phyloP scores from a whole-genome alignment of 352 stramenopile genomes.

The Globisporangium sylvaticum region DNA sequence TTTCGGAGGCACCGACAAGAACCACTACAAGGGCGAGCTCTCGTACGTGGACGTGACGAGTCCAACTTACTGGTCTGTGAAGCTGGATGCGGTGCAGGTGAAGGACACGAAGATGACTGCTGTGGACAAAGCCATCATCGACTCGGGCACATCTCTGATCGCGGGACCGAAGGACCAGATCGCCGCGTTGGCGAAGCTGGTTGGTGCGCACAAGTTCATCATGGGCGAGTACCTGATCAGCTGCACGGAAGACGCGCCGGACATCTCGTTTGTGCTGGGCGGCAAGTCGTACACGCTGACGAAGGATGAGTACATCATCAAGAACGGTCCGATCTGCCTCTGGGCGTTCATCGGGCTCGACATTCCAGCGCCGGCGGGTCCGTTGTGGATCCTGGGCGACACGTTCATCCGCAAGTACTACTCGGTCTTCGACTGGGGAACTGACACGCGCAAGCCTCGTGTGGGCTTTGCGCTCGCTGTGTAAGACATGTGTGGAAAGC shows the following conservation, averaged over 20 bases:
- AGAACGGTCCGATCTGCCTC: conserved; percentile 28
- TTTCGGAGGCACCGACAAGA: conserved; percentile 32
- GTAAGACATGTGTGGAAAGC: conserved; percentile 15
- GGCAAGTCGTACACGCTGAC: conserved; percentile 85
- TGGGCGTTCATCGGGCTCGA: conserved; percentile 15
- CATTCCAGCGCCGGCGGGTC: conserved; percentile 7
- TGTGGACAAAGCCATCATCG: conserved; percentile 23
- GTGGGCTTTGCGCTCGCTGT: conserved; percentile 69
- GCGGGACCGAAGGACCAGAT: conserved; percentile 17
- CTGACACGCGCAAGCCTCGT: conserved; percentile 43
- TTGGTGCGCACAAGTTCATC: conserved; percentile 81
- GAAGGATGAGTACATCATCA: conserved; percentile 89
- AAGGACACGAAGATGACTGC: conserved; percentile 20
- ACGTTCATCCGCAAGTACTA: conserved; percentile 94
- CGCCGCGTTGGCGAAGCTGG: conserved; percentile 17
- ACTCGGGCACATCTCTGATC: conserved; percentile 23
- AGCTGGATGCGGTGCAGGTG: conserved; percentile 38
- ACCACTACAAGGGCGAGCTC: conserved; percentile 87
- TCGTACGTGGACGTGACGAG: conserved; percentile 43
- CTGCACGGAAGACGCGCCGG: conserved; percentile 76
- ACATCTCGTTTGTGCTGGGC: conserved; percentile 88
- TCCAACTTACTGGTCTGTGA: conserved; percentile 22
- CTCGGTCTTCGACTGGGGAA: conserved; percentile 87
- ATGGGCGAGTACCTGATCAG: conserved; percentile 92
- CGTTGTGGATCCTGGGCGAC: conserved; percentile 65